Evolutionary conservation across 2,329 filamentous ascomycete genomes (phyloP).

Genomic region (Aspergillus flavus): DNA sequence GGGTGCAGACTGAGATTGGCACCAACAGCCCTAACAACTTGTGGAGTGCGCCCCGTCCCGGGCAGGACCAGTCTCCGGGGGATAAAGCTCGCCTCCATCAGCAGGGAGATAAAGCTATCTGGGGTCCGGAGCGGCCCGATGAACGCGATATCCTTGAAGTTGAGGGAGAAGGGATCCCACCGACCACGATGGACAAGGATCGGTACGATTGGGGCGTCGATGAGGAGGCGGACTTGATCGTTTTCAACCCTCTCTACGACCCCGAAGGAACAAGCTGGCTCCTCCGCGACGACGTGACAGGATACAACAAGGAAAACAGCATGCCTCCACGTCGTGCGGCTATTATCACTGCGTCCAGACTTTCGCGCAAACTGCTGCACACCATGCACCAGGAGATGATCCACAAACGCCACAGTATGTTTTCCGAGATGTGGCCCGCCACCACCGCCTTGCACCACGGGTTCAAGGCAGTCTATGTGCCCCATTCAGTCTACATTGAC

Average conservation of each 20-base stretch:
- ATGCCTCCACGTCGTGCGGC: slow-evolving; percentile 74
- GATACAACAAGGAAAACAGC: slow-evolving; percentile 69
- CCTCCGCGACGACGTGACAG: slow-evolving; percentile 79
- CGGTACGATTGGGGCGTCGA: slow-evolving; percentile 83
- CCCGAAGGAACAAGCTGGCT: slow-evolving; percentile 85
- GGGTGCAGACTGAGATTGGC: slow-evolving; percentile 73
- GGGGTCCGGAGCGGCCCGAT: slow-evolving; percentile 77
- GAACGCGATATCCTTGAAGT: slow-evolving; percentile 71
- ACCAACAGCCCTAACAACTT: slow-evolving; percentile 67
- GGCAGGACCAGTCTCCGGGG: slow-evolving; percentile 19
- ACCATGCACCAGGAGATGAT: slow-evolving; percentile 92
- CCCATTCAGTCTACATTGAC: slow-evolving; percentile 86
- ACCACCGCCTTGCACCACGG: slow-evolving; percentile 88
- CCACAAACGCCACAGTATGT: slow-evolving; percentile 83
- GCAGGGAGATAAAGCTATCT: slow-evolving; percentile 67
- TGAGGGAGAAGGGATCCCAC: slow-evolving; percentile 73
- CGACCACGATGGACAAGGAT: slow-evolving; percentile 74
- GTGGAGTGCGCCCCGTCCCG: slow-evolving; percentile 57
- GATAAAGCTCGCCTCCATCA: slow-evolving; percentile 32
- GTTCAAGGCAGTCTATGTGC: slow-evolving; percentile 87
- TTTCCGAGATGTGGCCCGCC: slow-evolving; percentile 94
- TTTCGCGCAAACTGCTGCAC: slow-evolving; percentile 76
- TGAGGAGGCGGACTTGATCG: slow-evolving; percentile 89
- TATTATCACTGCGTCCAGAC: slow-evolving; percentile 84
- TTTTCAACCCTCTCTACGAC: slow-evolving; percentile 89